phyloP scores from a whole-genome alignment of 805 yeast genomes.

The Candida nitratophila region DNA sequence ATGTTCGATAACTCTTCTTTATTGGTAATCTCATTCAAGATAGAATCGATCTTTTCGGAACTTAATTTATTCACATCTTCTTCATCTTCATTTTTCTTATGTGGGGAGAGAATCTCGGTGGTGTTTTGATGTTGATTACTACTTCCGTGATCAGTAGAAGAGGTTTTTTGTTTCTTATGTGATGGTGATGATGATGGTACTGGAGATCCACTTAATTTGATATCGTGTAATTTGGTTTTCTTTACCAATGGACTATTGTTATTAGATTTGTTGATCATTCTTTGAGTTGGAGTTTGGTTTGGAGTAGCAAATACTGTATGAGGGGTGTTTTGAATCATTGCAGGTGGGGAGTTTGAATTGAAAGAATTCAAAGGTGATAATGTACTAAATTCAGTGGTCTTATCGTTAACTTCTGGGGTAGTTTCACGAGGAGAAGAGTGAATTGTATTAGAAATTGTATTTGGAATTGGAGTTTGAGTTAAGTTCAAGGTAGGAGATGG shows the following conservation, averaged over 20 bases:
- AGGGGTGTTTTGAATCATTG: not conserved
- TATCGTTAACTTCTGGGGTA: too few species aligned
- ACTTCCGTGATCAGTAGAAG: too few species aligned
- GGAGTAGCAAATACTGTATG: not conserved
- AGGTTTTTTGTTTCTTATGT: constrained; percentile 1
- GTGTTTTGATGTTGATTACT: too few species aligned
- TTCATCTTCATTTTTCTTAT: not conserved
- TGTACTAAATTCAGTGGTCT: too few species aligned
- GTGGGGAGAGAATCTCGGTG: too few species aligned
- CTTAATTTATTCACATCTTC: not conserved
- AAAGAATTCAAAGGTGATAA: too few species aligned
- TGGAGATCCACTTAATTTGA: not conserved
- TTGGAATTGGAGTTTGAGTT: too few species aligned
- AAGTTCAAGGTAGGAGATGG: not conserved
- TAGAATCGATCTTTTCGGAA: constrained; percentile 19
- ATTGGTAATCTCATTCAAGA: constrained; percentile 30
- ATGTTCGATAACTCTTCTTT: constrained; percentile 53
- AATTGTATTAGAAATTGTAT: too few species aligned
- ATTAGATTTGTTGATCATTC: not conserved
- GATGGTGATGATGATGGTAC: not conserved
- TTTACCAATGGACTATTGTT: not conserved
- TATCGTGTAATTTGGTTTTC: not conserved
- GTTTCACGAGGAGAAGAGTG: not conserved
- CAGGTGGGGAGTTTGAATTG: too few species aligned
- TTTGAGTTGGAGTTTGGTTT: not conserved